phyloP scores from a whole-genome alignment of 2,329 filamentous ascomycete genomes.

The Pseudogymnoascus sp. region DNA sequence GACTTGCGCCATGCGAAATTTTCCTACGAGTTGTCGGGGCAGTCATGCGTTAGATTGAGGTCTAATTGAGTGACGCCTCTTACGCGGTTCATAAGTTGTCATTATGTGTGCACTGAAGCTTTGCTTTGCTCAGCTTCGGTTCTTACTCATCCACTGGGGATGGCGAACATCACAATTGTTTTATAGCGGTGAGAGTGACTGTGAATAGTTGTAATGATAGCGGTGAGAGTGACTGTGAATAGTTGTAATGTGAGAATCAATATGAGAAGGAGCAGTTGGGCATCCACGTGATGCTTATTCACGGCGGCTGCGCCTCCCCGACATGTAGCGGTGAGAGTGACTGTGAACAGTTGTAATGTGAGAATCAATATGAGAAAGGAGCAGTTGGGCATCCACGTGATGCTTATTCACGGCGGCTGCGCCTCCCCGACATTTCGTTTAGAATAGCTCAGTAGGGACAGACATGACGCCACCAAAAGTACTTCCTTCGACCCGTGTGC shows the following conservation, averaged over 20 bases:
- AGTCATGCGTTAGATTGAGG: slow-evolving; percentile 29
- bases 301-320: neutral
- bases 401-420: neutral
- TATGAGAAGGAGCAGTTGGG: neutral
- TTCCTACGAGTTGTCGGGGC: slow-evolving; percentile 29
- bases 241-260: neutral
- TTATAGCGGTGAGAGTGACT: neutral
- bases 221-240: neutral
- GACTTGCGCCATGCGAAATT: slow-evolving; percentile 29
- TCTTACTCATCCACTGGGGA: neutral
- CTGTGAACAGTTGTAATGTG: no score
- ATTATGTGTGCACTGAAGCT: neutral
- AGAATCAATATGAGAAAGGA: neutral
- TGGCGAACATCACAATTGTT: neutral
- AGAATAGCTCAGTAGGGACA: neutral
- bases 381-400: neutral
- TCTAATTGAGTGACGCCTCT: slow-evolving; percentile 30
- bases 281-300: neutral
- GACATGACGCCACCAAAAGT: neutral
- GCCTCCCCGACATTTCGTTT: neutral
- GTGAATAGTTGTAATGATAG: neutral
- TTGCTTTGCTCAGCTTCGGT: neutral
- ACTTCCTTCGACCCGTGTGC: neutral
- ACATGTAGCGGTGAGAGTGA: no score
- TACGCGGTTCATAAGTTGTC: slow-evolving; percentile 19